phyloP scores from a whole-genome alignment of 768 basidiomycete species.

The Auricularia sp. region DNA sequence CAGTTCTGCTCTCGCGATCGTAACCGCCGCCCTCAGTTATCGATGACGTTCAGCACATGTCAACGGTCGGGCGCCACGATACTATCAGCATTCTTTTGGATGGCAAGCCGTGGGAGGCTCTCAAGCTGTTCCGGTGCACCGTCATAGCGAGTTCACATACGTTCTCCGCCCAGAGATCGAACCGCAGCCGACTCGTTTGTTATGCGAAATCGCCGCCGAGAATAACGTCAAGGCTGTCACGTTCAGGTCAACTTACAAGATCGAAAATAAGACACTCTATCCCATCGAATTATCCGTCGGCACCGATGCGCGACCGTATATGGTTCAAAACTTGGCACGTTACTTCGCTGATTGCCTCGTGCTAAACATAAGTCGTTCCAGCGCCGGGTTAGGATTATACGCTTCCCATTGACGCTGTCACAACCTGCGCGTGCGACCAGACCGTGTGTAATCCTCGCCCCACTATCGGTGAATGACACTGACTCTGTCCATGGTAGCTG shows the following conservation, averaged over 20 bases:
- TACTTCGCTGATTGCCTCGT: neutral
- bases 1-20: constrained; percentile 57
- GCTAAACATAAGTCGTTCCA: constrained; percentile 14
- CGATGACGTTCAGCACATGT: constrained; percentile 39
- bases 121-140: constrained; percentile 86
- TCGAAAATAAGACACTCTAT: constrained; percentile 86
- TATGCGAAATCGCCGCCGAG: constrained; percentile 82
- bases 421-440: constrained; percentile 79
- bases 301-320: constrained; percentile 50
- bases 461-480: neutral
- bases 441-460: constrained; percentile 51
- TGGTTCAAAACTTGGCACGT: constrained; percentile 72
- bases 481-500: constrained; percentile 42
- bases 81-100: constrained; percentile 77
- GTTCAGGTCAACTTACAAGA: constrained; percentile 81
- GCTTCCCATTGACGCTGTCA: constrained; percentile 84
- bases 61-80: constrained; percentile 59
- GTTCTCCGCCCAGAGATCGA: constrained; percentile 70
- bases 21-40: constrained; percentile 48
- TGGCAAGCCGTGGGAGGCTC: constrained; percentile 80
- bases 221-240: constrained; percentile 93
- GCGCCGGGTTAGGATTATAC: constrained; percentile 81
- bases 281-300: constrained; percentile 81
- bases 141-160: constrained; percentile 86
- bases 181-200: constrained; percentile 66